phyloP scores from a whole-genome alignment of 495 filamentous ascomycete genomes.

The Aspergillus campestris region DNA sequence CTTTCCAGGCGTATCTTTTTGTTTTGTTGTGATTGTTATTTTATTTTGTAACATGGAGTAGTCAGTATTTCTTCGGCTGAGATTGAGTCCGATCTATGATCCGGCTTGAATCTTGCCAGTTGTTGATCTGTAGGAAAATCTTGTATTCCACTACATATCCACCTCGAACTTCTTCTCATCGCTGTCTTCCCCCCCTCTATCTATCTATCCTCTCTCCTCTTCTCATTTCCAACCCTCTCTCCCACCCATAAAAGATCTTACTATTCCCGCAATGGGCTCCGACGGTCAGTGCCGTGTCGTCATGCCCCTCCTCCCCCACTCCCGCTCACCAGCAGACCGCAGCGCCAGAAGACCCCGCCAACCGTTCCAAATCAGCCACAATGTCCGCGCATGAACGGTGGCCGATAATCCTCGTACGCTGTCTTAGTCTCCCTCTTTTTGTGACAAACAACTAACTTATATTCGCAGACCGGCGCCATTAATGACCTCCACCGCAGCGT shows the following conservation, averaged over 20 bases:
- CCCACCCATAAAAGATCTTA: conserved; percentile 3
- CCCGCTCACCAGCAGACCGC: conserved; percentile 2
- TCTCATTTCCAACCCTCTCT: conserved; percentile 3
- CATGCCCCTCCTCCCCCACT: not conserved
- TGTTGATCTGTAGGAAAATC: no score
- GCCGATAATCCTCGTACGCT: conserved; percentile 81
- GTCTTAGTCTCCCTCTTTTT: no score
- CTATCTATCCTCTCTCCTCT: not conserved
- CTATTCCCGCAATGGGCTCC: conserved; percentile 40
- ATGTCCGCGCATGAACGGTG: conserved; percentile 75
- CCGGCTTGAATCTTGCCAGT: no score
- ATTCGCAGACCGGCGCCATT: conserved; percentile 77
- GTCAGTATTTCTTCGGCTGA: no score
- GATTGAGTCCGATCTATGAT: no score
- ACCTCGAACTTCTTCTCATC: not conserved
- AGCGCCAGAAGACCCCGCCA: conserved; percentile 74
- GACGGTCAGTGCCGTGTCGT: conserved; percentile 45
- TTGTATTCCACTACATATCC: not conserved
- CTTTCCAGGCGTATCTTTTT: no score
- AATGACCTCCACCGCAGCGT: conserved; percentile 84
- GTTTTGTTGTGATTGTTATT: no score
- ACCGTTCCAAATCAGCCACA: conserved; percentile 81
- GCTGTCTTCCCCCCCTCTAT: conserved; percentile 1
- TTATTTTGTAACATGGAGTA: no score
- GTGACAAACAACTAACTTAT: conserved; percentile 7